Evolutionary conservation across 116 monocot genomes (phyloP), one percentile per base, ranked within the genome.

Genomic region (Posidonia oceanica): DNA sequence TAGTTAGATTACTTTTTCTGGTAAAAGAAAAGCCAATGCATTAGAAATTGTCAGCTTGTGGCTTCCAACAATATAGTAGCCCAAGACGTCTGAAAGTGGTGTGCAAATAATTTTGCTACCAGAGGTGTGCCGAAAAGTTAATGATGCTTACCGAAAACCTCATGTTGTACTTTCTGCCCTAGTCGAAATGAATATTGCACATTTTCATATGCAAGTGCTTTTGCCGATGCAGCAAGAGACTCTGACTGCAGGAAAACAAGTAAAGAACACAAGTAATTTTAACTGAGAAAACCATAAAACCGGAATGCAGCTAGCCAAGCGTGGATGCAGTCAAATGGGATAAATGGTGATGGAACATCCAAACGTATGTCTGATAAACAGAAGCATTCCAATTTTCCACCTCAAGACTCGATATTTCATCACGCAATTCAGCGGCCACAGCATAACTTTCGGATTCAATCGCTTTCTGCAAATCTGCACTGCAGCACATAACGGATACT

Each of bases 391-490:
- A 1, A 36, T 54, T 60, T 57, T 41, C 51, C 59, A 97, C 97
- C 88, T 97, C 97, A 41, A 97, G 78, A 71, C 79, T 83, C 6
- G 89, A 82, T 42, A 97, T 87, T 77, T 91, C 72, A 73, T 97
- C 87, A 67, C 89, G 91, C 52, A 97, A 72, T 23, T 80, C 79
- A 60, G 97, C 97, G 65, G 97, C 97, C 62, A 72, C 15, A 67
- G 37, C 55, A 79, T 97, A 97, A 10, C 89, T 85, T 72, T 97
- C 97, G 59, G 74, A 77, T 22, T 89, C 84, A 61, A 97, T 81
- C 52, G 88, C 89, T 65, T 92, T 91, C 66, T 89, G 87, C 77
- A 97, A 67, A 65, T 97, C 89, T 82, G 87, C 87, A 69, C 97
- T 97, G 91, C 41, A 86, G 64, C 7, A 18, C 39, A n/a, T 18